These are phyloP conservation scores for Elongisporangium undulatum DNA, from an alignment of 352 stramenopile species.

Conservation along the genomic window DNA sequence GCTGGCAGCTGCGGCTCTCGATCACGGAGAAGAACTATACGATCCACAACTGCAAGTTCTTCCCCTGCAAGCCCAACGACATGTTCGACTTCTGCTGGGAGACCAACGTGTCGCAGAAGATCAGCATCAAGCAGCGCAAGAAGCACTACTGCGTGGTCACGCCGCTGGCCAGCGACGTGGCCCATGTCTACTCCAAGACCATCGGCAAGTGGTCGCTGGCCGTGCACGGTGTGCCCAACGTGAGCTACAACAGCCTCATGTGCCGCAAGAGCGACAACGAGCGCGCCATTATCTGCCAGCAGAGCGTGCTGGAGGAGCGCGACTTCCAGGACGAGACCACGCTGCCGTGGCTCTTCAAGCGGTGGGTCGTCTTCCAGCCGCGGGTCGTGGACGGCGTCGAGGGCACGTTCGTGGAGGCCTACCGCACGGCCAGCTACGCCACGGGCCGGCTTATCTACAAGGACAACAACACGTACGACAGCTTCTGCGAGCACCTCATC, in stretches of 20 bases:
- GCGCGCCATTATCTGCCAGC: slow-evolving; percentile 78
- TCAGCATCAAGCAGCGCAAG: slow-evolving; percentile 74
- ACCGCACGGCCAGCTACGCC: slow-evolving; percentile 80
- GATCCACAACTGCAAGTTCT: slow-evolving; percentile 87
- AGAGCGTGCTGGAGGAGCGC: slow-evolving; percentile 78
- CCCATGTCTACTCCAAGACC: slow-evolving; percentile 81
- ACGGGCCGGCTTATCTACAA: slow-evolving; percentile 84
- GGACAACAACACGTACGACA: slow-evolving; percentile 88
- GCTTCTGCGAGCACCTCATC: slow-evolving; percentile 87
- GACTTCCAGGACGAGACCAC: slow-evolving; percentile 80
- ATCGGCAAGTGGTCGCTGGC: slow-evolving; percentile 81
- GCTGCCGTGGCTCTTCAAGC: slow-evolving; percentile 85
- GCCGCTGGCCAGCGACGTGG: slow-evolving; percentile 62
- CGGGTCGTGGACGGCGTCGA: slow-evolving; percentile 63
- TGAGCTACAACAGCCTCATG: slow-evolving; percentile 86
- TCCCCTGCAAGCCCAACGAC: slow-evolving; percentile 67
- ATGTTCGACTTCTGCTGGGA: slow-evolving; percentile 88
- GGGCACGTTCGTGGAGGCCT: slow-evolving; percentile 78
- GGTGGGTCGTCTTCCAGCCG: slow-evolving; percentile 83
- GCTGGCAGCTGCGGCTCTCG: slow-evolving; percentile 76
- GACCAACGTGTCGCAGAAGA: slow-evolving; percentile 73
- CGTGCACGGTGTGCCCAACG: slow-evolving; percentile 77
- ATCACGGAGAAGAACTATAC: slow-evolving; percentile 89
- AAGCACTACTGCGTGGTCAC: slow-evolving; percentile 83
- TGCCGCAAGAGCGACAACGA: slow-evolving; percentile 49